Evolutionary conservation across 148 eudicot genomes (phyloP).

Genomic region (Persicaria maculosa): DNA sequence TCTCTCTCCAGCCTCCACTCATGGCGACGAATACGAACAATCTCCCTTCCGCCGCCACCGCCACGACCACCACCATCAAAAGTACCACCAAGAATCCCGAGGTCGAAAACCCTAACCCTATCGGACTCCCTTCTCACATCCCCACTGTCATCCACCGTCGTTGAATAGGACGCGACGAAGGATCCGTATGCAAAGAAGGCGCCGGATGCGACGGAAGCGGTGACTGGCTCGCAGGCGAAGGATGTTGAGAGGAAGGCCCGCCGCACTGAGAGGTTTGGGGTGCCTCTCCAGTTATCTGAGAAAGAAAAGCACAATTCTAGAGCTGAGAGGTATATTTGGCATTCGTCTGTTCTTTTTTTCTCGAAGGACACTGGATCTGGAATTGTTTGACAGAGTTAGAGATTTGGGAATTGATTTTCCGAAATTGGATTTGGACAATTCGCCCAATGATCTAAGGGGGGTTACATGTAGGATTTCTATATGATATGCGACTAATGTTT

Average conservation of each 20-base stretch:
- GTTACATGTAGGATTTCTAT: not conserved
- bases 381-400: too few relatives aligned
- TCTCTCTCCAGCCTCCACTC: too few relatives aligned
- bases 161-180: not conserved
- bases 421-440: not conserved
- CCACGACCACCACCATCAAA: too few relatives aligned
- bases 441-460: too few relatives aligned
- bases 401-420: not conserved
- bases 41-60: not conserved
- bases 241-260: conserved; percentile 55
- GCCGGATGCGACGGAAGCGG: conserved; percentile 1
- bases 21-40: too few relatives aligned
- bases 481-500: not conserved
- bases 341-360: too few relatives aligned
- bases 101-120: conserved; percentile 16
- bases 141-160: not conserved
- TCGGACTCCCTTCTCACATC: not conserved
- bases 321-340: too few relatives aligned
- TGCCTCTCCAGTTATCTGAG: too few relatives aligned
- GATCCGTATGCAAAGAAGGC: not conserved
- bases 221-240: conserved; percentile 20
- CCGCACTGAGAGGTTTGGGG: conserved; percentile 7
- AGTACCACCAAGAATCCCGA: not conserved
- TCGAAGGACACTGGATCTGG: too few relatives aligned
- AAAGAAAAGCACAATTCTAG: too few relatives aligned